A percentile compares a stretch with the other conserved stretches of the same genome.
Conservation (phyloP, 2,329 filamentous ascomycete genomes). For the Juglanconis oblonga region DNA sequence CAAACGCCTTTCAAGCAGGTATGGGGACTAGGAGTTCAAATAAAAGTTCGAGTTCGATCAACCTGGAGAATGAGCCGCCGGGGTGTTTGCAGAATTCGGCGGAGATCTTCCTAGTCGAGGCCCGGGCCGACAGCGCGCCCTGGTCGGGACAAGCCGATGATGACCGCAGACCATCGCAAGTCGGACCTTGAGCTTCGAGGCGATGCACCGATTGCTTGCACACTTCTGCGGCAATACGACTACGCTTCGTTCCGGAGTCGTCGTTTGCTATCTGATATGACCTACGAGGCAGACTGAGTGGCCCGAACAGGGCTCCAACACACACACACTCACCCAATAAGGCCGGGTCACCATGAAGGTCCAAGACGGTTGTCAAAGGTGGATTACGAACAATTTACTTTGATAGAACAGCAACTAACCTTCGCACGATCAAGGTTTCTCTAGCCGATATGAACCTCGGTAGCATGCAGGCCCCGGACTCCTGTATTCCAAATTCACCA, state of each 20-base stretch:
- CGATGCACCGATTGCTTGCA: background rate
- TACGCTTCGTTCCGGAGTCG: too few species aligned
- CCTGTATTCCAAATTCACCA: constrained; percentile 7
- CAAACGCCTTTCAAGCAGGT: background rate
- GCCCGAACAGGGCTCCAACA: too few species aligned
- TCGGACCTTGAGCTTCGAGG: background rate
- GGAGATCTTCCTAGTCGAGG: background rate
- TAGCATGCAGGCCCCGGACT: constrained; percentile 5
- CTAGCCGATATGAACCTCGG: constrained; percentile 5
- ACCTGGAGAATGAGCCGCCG: background rate
- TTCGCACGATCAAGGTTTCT: background rate
- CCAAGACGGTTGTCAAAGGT: background rate
- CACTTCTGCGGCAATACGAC: background rate
- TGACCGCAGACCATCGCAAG: background rate
- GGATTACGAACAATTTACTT: constrained; percentile 5
- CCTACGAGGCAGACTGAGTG: too few species aligned
- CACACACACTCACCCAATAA: too few species aligned
- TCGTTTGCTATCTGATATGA: too few species aligned
- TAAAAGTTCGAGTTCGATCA: background rate
- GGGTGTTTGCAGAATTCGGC: background rate
- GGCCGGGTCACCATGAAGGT: background rate
- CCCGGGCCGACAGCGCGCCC: background rate
- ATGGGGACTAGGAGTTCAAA: background rate
- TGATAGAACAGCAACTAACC: background rate
- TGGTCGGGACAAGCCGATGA: background rate